Base-by-base conservation (phyloP, 2,329 filamentous ascomycete genomes). In the Pyrenophora teres region DNA sequence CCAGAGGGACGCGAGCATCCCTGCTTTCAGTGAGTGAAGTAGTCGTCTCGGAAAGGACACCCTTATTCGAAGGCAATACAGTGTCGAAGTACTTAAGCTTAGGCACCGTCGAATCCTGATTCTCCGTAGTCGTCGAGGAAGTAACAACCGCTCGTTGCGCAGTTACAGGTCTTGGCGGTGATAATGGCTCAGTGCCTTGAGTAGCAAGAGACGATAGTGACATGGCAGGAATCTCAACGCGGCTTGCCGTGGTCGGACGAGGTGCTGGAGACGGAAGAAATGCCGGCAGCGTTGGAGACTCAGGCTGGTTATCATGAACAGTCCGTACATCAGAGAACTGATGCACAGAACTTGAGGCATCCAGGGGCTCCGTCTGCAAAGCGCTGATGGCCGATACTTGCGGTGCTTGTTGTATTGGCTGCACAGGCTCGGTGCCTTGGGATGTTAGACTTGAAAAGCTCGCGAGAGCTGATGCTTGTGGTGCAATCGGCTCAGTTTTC, bases 31-130 rank as follows among this genome's bases (percentile, higher is more conserved):
- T 18, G 23, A 52, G 18, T 3, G 44, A 37, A 9, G 52, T 21
- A 6, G 47, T 33, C 23, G 50, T 35, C 12, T 55, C 45, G 18
- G 32, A n/a, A 3, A 50, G 40, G 41, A 42, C 50, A 19, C 58
- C 56, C 59, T 77, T 80, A 52, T 76, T 76, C 62, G 79, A 77
- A 52, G 77, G 72, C 66, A 79, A 69, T 41, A 79, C 70, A 56
- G 77, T 71, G 38, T 73, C 73, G 51, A 80, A 71, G 50, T 78
- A 70, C 27, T 68, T 71, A 60, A 72, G 69, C 64, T 69, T 75
- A 23, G 51, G 47, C 3, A 48, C 30, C 73, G 63, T 54, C n/a
- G 68, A 61, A 25, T 62, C 63, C 36, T 54, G 50, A 30, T 23
- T 42, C 46, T 54, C 45, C 8, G 30, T 43, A 19, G 57, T 52